Evolutionary conservation across 352 stramenopile species (phyloP).

Genomic region (Phytophthora chlamydospora): DNA sequence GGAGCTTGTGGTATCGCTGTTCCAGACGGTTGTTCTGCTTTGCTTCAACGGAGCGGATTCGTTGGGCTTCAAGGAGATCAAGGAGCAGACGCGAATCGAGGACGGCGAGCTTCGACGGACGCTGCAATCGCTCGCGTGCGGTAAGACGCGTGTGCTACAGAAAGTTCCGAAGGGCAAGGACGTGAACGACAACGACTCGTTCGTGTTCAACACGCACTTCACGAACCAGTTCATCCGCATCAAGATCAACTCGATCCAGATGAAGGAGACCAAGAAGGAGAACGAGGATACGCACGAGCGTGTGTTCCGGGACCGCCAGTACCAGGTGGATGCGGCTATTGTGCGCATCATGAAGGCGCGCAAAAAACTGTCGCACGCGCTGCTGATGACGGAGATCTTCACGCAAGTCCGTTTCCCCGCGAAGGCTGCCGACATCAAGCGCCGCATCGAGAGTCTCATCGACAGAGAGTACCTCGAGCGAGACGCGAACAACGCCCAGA

Average conservation of each 20-base stretch:
- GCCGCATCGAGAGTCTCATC: constrained; percentile 90
- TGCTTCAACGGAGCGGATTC: constrained; percentile 78
- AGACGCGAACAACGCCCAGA: constrained; percentile 75
- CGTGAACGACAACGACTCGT: constrained; percentile 83
- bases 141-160: constrained; percentile 89
- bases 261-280: constrained; percentile 95
- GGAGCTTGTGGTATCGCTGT: constrained; percentile 88
- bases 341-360: constrained; percentile 99
- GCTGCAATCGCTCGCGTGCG: constrained; percentile 89
- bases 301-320: constrained; percentile 94
- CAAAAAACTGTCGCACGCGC: constrained; percentile 94
- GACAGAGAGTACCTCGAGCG: constrained; percentile 90
- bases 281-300: constrained; percentile 94
- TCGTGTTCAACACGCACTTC: constrained; percentile 90
- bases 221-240: constrained; percentile 90
- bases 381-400: constrained; percentile 97
- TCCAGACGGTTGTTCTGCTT: constrained; percentile 87
- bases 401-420: constrained; percentile 91
- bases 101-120: constrained; percentile 90
- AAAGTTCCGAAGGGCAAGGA: constrained; percentile 91
- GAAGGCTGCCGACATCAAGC: constrained; percentile 87
- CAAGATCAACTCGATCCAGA: constrained; percentile 96
- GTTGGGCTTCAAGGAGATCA: constrained; percentile 87
- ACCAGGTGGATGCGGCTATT: constrained; percentile 95
- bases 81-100: constrained; percentile 89